phyloP scores from a whole-genome alignment of 2,329 filamentous ascomycete species.

The Diplodia mutila region DNA sequence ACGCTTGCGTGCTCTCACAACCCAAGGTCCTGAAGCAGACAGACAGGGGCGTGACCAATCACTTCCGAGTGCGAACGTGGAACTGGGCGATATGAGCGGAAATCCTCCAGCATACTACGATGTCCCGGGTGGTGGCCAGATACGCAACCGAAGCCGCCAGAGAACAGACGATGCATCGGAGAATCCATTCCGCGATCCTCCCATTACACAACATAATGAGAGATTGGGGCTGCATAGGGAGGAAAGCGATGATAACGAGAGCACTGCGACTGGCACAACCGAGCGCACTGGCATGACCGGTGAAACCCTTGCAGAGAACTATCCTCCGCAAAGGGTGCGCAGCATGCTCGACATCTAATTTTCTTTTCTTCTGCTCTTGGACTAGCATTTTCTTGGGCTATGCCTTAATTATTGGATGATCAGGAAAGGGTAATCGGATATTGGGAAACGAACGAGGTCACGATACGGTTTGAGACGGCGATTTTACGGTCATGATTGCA shows the following conservation, averaged over 20 bases:
- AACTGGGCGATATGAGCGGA: constrained; percentile 42
- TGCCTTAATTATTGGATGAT: background rate
- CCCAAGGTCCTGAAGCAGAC: constrained; percentile 40
- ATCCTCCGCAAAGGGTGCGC: constrained; percentile 39
- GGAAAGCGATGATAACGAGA: constrained; percentile 31
- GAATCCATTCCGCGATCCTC: constrained; percentile 35
- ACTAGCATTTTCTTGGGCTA: background rate
- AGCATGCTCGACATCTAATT: constrained; percentile 49
- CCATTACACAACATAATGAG: background rate
- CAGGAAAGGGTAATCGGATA: background rate
- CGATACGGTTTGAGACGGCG: background rate
- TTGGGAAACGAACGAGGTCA: background rate
- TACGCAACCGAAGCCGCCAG: constrained; percentile 13
- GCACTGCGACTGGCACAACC: constrained; percentile 30
- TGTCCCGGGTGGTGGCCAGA: constrained; percentile 20
- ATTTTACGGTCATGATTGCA: background rate
- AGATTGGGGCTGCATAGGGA: constrained; percentile 12
- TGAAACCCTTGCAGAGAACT: constrained; percentile 32
- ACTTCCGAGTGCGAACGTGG: constrained; percentile 37
- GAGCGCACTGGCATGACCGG: constrained; percentile 33
- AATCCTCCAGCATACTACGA: constrained; percentile 30
- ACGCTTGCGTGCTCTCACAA: constrained; percentile 39
- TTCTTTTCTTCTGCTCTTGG: background rate
- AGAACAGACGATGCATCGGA: constrained; percentile 6
- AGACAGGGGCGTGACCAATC: constrained; percentile 34